Evolutionary conservation across 2,329 filamentous ascomycete genomes (phyloP), one percentile per base, ranked within the genome.

Genomic region (Emergomyces pasteurianus): DNA sequence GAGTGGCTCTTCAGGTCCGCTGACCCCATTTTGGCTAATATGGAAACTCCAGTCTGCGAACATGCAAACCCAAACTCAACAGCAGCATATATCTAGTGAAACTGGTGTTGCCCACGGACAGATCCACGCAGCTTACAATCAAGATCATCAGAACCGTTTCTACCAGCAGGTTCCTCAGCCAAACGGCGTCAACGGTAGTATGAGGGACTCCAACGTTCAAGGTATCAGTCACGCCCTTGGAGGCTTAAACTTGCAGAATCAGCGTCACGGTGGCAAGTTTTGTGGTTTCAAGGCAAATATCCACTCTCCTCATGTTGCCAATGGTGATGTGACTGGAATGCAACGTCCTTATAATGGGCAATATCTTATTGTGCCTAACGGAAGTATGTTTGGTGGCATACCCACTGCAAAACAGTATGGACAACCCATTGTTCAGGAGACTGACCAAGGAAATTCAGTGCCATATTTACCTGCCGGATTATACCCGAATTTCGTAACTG

Each of bases 381-480:
- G 69, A 10, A 56, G 67, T 16, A 65, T 75, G 57, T 71, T 74
- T 38, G 67, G 68, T 63, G 68, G 69, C 23, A 60, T 74, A 49
- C 66, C 69, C 55, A 67, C 65, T 57, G 61, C 68, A 38, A 59
- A 69, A 34, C 67, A 70, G 5, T 74, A 70, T 63, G 64, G 67
- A 23, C 67, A 72, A 28, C 61, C 65, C 53, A 62, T 70, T 43
- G 60, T 71, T 54, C 65, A 69, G 60, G 66, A 67, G 34, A 68
- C 72, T 57, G 73, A 73, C 40, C 72, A 73, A 61, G 60, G 70
- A 60, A 66, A 65, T 38, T 69, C 61, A 54, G 64, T 71, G 47
- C 73, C 72, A 8, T 78, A 77, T 65, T 42, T 75, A 23, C 67
- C 72, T 5, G 66, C 68, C 46, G 68, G 68, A 43, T 67, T 77